phyloP scores from a whole-genome alignment of 305 asterid genomes.

The Rubia tinctorum region DNA sequence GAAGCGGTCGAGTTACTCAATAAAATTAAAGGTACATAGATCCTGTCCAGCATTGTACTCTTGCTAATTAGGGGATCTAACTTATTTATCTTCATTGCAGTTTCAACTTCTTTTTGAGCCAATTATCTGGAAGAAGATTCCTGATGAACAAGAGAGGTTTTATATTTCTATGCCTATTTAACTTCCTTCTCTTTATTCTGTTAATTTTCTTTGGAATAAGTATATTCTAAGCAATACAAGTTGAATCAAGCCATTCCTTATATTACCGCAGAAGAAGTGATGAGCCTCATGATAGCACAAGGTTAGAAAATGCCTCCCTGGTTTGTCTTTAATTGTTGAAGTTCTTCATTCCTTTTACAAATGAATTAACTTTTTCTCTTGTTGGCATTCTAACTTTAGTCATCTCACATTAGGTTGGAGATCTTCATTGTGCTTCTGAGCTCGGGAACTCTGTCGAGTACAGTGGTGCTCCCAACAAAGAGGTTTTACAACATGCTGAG shows the following conservation, averaged over 20 bases:
- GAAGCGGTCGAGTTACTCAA: conserved; percentile 20
- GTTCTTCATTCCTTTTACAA: too few relatives aligned
- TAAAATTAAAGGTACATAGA: conserved; percentile 63
- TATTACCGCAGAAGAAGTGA: too few relatives aligned
- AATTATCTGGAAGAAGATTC: conserved; percentile 63
- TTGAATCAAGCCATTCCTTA: conserved; percentile 54
- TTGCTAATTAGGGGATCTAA: background rate
- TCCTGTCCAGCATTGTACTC: background rate
- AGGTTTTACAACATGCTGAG: too few relatives aligned
- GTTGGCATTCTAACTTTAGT: too few relatives aligned
- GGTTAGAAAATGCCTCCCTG: too few relatives aligned
- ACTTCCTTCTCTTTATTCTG: background rate
- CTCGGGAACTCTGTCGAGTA: too few relatives aligned
- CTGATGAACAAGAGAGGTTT: conserved; percentile 64
- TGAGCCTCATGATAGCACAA: too few relatives aligned
- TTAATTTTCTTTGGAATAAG: background rate
- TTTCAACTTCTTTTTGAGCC: conserved; percentile 80
- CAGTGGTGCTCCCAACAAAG: too few relatives aligned
- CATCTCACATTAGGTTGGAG: too few relatives aligned
- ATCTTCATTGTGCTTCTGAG: too few relatives aligned
- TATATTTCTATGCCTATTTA: background rate
- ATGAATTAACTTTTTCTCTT: too few relatives aligned
- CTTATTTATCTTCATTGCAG: conserved; percentile 32
- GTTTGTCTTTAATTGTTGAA: too few relatives aligned
- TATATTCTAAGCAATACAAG: background rate